These are phyloP conservation scores for Boletus pseudo-olivaceus DNA, from an alignment of 768 basidiomycete genomes.

Conservation along the genomic window DNA sequence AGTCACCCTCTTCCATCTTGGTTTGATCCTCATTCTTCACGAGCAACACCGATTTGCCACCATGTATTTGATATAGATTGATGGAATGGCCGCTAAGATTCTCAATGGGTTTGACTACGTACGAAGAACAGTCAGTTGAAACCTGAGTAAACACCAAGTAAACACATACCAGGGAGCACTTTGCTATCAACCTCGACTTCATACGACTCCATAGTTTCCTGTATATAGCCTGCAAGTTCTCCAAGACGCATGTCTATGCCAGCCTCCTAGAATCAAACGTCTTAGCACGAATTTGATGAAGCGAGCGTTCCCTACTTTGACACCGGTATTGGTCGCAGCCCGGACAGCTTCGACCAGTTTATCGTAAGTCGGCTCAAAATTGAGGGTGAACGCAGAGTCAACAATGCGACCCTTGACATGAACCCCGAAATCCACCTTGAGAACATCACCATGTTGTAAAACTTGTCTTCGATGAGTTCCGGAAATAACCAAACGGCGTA, in stretches of 20 bases:
- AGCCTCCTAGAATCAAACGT: slow-evolving; percentile 60
- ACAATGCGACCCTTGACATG: slow-evolving; percentile 94
- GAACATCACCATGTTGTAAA: slow-evolving; percentile 75
- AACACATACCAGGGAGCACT: slow-evolving; percentile 62
- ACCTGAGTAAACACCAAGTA: not conserved
- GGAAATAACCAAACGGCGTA: not conserved
- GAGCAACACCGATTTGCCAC: slow-evolving; percentile 86
- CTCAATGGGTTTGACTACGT: slow-evolving; percentile 85
- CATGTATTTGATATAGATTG: slow-evolving; percentile 87
- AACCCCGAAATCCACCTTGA: slow-evolving; percentile 97
- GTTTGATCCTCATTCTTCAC: slow-evolving; percentile 87
- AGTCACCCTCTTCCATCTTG: slow-evolving; percentile 99
- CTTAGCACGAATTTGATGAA: slow-evolving; percentile 4
- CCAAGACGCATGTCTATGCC: slow-evolving; percentile 95
- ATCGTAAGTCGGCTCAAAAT: slow-evolving; percentile 86
- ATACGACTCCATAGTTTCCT: slow-evolving; percentile 99
- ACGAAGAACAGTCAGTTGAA: not conserved
- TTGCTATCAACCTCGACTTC: slow-evolving; percentile 93
- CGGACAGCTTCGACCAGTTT: slow-evolving; percentile 86
- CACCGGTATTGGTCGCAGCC: slow-evolving; percentile 91
- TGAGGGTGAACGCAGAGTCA: slow-evolving; percentile 95
- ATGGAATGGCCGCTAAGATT: slow-evolving; percentile 97
- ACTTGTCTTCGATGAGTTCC: slow-evolving; percentile 45
- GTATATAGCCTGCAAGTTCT: slow-evolving; percentile 87
- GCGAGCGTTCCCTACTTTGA: slow-evolving; percentile 53